Base-by-base conservation (phyloP, 2,329 filamentous ascomycete genomes). In the Diaporthe sp. region DNA sequence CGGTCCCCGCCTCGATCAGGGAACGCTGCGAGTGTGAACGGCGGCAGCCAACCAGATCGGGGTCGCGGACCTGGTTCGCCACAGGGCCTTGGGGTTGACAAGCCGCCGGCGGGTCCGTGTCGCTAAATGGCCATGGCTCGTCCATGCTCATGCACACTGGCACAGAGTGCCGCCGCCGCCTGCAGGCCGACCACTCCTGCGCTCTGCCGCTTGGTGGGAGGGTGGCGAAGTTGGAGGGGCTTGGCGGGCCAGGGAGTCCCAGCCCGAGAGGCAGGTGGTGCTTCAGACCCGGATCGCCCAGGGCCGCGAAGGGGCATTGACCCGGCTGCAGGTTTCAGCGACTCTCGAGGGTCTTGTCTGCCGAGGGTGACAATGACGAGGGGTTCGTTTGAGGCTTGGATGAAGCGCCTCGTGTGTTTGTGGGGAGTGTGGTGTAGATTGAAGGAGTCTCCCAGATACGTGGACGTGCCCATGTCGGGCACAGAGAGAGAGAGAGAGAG, bases 171-270 rank as follows among this genome's bases (percentile, higher is more conserved):
- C 55, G 53, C 71, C 31, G 39, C 39, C 67, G 68, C 73, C 67
- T 72, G 58, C 70, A 73, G 74, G 58, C 60, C 65, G 65, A 28
- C 71, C 70, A 73, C 39, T 60, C 34, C 60, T 68, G 72, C 67
- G 72, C 63, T 72, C 61, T 67, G 42, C 51, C 60, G 60, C 51
- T 72, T 68, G 63, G 75, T 72, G 68, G 72, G 60, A 65, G 65
- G 49, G 75, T 76, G 75, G 75, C 75, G 75, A 76, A 75, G 75
- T 76, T 65, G 58, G 53, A 63, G 55, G 39, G 74, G 70, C 70
- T 65, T 74, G 63, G 67, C 58, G 49, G 55, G 47, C 57, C 72
- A 49, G 72, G 72, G 68, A 75, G 75, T 39, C 49, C 72, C 75
- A 61, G 70, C 31, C 58, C 31, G 57, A 47, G 75, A 71, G 72